These are phyloP conservation scores for Azolla pinnata DNA, from an alignment of 75 land plant genomes.

Conservation along the genomic window DNA sequence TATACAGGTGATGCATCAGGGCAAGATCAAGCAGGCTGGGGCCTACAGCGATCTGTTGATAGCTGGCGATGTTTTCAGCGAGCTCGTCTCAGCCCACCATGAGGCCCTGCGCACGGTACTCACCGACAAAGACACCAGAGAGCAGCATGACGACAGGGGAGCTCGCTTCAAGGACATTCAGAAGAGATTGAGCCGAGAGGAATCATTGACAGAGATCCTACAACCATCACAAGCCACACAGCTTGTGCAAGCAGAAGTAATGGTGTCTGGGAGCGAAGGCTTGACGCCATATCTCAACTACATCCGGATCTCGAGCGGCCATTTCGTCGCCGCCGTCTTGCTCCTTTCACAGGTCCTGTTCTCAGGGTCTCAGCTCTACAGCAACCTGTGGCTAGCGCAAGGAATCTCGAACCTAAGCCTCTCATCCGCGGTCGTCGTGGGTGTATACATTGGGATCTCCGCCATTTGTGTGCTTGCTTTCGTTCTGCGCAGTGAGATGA, in stretches of 20 bases:
- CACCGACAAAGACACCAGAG: neutral
- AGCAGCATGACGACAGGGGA: neutral
- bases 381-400: slow-evolving; percentile 10
- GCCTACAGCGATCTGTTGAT: slow-evolving; percentile 57
- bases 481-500: slow-evolving; percentile 5
- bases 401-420: neutral
- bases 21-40: slow-evolving; percentile 83
- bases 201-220: neutral
- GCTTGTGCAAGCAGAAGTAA: slow-evolving; percentile 13
- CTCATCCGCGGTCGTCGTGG: neutral
- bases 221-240: neutral
- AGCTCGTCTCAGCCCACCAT: slow-evolving; percentile 72
- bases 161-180: neutral
- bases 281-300: slow-evolving; percentile 10
- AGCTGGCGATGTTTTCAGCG: slow-evolving; percentile 62
- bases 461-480: too few relatives aligned
- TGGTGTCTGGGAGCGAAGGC: slow-evolving; percentile 14
- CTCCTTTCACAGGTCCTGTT: neutral
- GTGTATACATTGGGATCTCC: neutral
- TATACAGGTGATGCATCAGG: slow-evolving; percentile 81
- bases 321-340: neutral
- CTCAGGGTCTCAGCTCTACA: slow-evolving; percentile 7
- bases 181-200: slow-evolving; percentile 5
- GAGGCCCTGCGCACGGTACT: slow-evolving; percentile 34
- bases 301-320: neutral